Conservation (phyloP, 1,284 basidiomycete species). For the Pseudozyma sp. region DNA sequence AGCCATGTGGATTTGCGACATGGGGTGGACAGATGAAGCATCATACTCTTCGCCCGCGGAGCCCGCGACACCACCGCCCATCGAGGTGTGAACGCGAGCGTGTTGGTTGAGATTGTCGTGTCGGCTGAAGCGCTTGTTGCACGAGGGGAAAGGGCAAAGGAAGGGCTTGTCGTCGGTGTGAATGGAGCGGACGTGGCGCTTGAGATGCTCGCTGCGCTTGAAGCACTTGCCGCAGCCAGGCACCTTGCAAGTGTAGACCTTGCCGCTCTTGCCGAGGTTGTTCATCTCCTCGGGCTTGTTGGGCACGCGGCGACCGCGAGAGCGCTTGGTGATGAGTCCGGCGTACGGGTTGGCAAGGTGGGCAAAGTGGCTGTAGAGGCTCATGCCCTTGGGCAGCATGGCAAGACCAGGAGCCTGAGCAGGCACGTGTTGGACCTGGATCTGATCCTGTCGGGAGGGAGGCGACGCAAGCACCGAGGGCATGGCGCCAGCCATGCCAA, state of each 20-base stretch:
- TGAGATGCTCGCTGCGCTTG: constrained; percentile 65
- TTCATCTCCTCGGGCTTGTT: constrained; percentile 64
- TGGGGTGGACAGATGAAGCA: constrained; percentile 32
- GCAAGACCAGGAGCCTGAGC: constrained; percentile 26
- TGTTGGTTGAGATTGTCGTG: constrained; percentile 67
- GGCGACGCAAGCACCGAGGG: constrained; percentile 40
- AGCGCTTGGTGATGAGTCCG: constrained; percentile 64
- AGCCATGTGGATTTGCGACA: constrained; percentile 32
- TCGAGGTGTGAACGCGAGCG: constrained; percentile 59
- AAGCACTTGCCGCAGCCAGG: constrained; percentile 65
- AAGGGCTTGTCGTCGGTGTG: constrained; percentile 67
- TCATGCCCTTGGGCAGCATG: constrained; percentile 51
- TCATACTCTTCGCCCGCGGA: constrained; percentile 29
- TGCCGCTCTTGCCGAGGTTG: constrained; percentile 65
- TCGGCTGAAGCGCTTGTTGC: constrained; percentile 62
- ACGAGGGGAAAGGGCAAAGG: constrained; percentile 58
- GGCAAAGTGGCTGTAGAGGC: constrained; percentile 40
- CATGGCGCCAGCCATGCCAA: constrained; percentile 19
- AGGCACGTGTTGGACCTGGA: constrained; percentile 43
- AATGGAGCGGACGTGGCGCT: constrained; percentile 64
- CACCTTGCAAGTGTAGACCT: constrained; percentile 66
- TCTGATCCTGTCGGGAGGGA: constrained; percentile 22
- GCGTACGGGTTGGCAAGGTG: constrained; percentile 52
- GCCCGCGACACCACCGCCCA: constrained; percentile 20
- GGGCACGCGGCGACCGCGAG: constrained; percentile 61